A percentile compares a stretch with the other conserved stretches of the same genome.
These are phyloP conservation scores for Alternaria brassicicola DNA, from an alignment of 2,329 filamentous ascomycete genomes.

Conservation along the genomic window DNA sequence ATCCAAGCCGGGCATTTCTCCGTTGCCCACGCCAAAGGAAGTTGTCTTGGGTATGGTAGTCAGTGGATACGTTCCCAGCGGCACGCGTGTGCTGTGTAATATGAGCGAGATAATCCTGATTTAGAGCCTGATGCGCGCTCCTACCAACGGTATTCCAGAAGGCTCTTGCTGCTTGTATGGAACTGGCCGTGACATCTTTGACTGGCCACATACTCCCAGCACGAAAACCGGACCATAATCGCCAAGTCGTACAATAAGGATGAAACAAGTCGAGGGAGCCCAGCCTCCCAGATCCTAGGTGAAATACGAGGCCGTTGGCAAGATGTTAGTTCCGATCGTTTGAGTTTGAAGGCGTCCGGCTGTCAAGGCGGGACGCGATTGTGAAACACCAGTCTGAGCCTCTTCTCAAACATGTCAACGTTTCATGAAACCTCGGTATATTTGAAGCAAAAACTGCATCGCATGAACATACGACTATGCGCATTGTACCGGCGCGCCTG, in stretches of 20 bases:
- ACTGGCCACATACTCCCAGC: slow-evolving; percentile 11
- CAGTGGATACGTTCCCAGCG: background rate
- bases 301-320: background rate
- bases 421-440: slow-evolving; percentile 31
- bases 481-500: background rate
- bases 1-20: slow-evolving; percentile 1
- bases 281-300: slow-evolving; percentile 1
- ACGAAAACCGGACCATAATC: background rate
- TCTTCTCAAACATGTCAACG: slow-evolving; percentile 29
- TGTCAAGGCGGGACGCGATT: slow-evolving; percentile 14
- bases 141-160: slow-evolving; percentile 5
- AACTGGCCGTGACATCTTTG: slow-evolving; percentile 14
- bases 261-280: slow-evolving; percentile 4
- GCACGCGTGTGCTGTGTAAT: slow-evolving; percentile 5
- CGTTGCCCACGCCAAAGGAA: background rate
- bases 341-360: slow-evolving; percentile 7
- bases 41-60: background rate
- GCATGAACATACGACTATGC: slow-evolving; percentile 2
- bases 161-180: slow-evolving; percentile 10
- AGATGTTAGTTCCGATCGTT: slow-evolving; percentile 1
- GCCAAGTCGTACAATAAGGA: slow-evolving; percentile 5
- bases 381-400: slow-evolving; percentile 29
- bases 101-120: slow-evolving; percentile 9
- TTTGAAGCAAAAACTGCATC: slow-evolving; percentile 12
- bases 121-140: background rate